Evolutionary conservation across 352 stramenopile species (phyloP).

Genomic region (Phytophthora megakarya): DNA sequence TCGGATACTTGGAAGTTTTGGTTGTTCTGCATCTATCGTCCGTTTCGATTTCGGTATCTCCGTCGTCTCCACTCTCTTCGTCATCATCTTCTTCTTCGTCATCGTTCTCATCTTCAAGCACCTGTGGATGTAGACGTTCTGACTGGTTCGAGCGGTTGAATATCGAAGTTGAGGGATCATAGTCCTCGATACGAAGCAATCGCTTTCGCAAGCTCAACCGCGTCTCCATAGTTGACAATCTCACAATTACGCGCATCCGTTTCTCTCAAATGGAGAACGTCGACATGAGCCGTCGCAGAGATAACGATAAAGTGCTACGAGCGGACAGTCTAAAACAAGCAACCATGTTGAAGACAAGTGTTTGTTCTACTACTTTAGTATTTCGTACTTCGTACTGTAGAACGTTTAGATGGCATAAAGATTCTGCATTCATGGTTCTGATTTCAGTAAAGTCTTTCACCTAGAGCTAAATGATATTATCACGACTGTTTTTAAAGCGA

Average conservation of each 20-base stretch:
- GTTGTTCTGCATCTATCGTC: neutral
- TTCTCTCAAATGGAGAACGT: constrained; percentile 3
- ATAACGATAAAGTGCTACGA: too few relatives aligned
- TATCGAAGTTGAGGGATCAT: neutral
- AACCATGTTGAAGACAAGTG: too few relatives aligned
- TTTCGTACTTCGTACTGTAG: too few relatives aligned
- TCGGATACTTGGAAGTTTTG: constrained; percentile 34
- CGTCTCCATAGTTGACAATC: constrained; percentile 27
- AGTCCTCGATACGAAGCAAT: constrained; percentile 43
- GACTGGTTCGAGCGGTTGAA: constrained; percentile 14
- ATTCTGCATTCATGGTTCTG: too few relatives aligned
- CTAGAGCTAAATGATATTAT: too few relatives aligned
- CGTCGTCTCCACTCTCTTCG: constrained; percentile 42
- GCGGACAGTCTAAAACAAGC: too few relatives aligned
- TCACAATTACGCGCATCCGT: constrained; percentile 4
- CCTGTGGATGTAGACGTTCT: constrained; percentile 11
- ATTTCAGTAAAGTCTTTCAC: too few relatives aligned
- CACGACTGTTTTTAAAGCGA: too few relatives aligned
- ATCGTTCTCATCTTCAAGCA: constrained; percentile 33
- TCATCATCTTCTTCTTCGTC: constrained; percentile 35
- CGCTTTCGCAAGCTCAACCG: constrained; percentile 29
- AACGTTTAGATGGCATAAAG: too few relatives aligned
- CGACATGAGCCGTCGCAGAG: too few relatives aligned
- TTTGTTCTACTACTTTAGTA: too few relatives aligned
- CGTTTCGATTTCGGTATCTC: constrained; percentile 14